Evolutionary conservation across 306 rosid genomes (phyloP).

Genomic region (Medicago truncatula): DNA sequence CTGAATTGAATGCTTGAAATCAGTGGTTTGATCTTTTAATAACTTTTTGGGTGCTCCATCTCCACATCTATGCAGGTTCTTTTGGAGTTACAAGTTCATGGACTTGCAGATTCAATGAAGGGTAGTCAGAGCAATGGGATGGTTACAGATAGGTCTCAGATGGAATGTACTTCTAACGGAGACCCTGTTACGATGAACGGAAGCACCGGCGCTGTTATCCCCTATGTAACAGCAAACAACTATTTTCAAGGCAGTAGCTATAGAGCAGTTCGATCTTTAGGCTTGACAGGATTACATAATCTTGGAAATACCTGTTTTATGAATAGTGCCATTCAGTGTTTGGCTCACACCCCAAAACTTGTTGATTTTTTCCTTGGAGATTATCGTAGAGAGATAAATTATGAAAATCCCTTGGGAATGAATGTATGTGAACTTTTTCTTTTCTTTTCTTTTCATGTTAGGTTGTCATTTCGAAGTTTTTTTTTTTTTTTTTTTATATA

Average conservation of each 20-base stretch:
- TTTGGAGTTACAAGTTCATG: constrained; percentile 78
- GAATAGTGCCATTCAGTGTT: constrained; percentile 89
- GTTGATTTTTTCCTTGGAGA: constrained; percentile 83
- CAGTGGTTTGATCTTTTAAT: constrained; percentile 33
- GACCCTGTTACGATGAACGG: constrained; percentile 57
- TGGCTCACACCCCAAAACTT: constrained; percentile 83
- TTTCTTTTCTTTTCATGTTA: constrained; percentile 30
- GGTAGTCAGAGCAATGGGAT: constrained; percentile 51
- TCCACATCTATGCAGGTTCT: constrained; percentile 62
- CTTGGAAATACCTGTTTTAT: constrained; percentile 96
- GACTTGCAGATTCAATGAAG: constrained; percentile 53
- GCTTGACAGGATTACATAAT: constrained; percentile 85
- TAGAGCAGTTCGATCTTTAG: constrained; percentile 59
- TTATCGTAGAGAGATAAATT: constrained; percentile 74
- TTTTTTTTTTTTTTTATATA: constrained; percentile 10
- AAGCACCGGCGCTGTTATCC: constrained; percentile 51
- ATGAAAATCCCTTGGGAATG: constrained; percentile 85
- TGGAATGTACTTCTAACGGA: constrained; percentile 50
- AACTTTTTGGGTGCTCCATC: constrained; percentile 27
- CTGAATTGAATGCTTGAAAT: constrained; percentile 1
- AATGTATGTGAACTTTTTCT: constrained; percentile 53
- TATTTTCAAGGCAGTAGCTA: constrained; percentile 53
- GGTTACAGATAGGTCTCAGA: constrained; percentile 47
- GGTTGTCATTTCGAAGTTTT: constrained; percentile 19
- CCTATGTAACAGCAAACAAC: constrained; percentile 38